Evolutionary conservation across 495 filamentous ascomycete species (phyloP), one percentile per base, ranked within the genome.

Genomic region (Astrothelium macrocarpum): DNA sequence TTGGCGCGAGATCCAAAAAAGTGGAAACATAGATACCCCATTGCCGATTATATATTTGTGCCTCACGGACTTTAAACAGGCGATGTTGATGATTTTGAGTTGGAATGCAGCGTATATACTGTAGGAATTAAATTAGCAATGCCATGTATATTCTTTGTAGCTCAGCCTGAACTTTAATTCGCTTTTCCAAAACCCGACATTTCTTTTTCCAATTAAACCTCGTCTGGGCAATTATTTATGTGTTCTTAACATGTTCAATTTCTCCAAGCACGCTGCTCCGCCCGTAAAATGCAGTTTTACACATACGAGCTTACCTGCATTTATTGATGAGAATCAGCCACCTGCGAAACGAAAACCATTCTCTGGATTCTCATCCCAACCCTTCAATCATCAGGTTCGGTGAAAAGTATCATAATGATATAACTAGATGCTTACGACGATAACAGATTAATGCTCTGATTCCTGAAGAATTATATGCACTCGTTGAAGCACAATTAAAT

Each of bases 231-330:
- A n/a, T n/a, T n/a, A n/a, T n/a, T n/a, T n/a, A n/a, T n/a, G n/a
- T n/a, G n/a, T n/a, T n/a, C n/a, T 14, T 39, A 39, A 45, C n/a
- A 89, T 90, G 87, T 77, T 87, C 29, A 78, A 84, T 31, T 81
- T 87, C 59, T 69, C 75, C 28, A 75, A 80, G 18, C 77, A 81
- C 39, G 79, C 82, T 10, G 76, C 79, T 71, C 82, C 84, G 64
- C 77, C 83, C 49, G 75, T 80, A n/a, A 97, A 91, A 78, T 89
- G 86, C 74, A 87, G 83, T 74, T 86, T 87, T 59, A 88, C 88
- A 0, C 77, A 89, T 66, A 80, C 83, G 1, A 76, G 78, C 9
- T 81, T 94, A 73, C 78, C 82, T 29, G 71, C 77, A 10, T 86
- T 85, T 72, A 75, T 90, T 60, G 84, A 93, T 70, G 80, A 84